Conservation (phyloP, 768 basidiomycete species). For the Lanmaoa pseudosensibilis region DNA sequence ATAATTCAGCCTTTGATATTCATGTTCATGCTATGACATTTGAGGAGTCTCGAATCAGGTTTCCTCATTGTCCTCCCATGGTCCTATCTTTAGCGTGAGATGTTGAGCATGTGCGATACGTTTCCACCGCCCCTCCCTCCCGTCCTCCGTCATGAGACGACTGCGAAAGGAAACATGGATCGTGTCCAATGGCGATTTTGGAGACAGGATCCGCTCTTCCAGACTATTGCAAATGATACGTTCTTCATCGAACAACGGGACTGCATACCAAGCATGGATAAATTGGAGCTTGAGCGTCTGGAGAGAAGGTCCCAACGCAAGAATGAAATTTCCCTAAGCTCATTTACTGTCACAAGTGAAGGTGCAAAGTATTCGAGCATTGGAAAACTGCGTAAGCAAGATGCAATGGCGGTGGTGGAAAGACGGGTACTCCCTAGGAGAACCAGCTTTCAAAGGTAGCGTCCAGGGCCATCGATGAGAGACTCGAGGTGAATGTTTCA, state of each 20-base stretch:
- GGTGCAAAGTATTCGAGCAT: conserved; percentile 38
- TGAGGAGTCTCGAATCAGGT: not conserved
- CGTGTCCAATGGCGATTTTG: too few species aligned
- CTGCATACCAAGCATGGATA: conserved; percentile 36
- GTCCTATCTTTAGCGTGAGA: conserved; percentile 26
- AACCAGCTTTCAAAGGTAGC: conserved; percentile 33
- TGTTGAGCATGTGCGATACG: conserved; percentile 24
- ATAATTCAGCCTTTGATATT: not conserved
- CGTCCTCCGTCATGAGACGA: conserved; percentile 22
- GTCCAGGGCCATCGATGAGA: conserved; percentile 21
- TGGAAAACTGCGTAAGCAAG: conserved; percentile 29
- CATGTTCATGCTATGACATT: not conserved
- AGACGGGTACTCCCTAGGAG: conserved; percentile 38
- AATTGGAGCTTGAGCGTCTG: conserved; percentile 38
- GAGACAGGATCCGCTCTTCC: conserved; percentile 24
- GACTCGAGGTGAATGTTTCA: conserved; percentile 36
- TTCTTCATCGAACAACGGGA: conserved; percentile 34
- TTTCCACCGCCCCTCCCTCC: conserved; percentile 26
- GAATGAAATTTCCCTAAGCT: conserved; percentile 35
- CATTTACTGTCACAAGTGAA: conserved; percentile 36
- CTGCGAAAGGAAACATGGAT: conserved; percentile 21
- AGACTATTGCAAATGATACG: conserved; percentile 31
- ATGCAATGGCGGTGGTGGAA: conserved; percentile 28
- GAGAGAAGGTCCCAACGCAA: conserved; percentile 29
- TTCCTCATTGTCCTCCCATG: conserved; percentile 30